Evolutionary conservation across 2,329 filamentous ascomycete species (phyloP).

Genomic region (Teratosphaeria zuluensis): DNA sequence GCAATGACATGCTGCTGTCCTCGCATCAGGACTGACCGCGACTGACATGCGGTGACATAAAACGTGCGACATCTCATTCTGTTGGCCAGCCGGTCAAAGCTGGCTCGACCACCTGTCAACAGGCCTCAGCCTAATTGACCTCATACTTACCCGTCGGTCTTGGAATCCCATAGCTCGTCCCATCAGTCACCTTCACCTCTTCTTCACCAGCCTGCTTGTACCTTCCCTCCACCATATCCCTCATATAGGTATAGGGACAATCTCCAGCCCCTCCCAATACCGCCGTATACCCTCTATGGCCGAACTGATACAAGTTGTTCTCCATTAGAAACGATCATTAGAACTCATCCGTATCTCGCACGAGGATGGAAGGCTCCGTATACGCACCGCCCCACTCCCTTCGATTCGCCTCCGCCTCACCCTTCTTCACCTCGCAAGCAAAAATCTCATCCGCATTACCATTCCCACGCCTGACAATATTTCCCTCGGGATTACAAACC

Average conservation of each 20-base stretch:
- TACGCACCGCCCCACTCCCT: constrained; percentile 17
- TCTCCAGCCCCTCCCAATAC: constrained; percentile 17
- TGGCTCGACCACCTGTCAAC: background rate
- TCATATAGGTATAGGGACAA: constrained; percentile 20
- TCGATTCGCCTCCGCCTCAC: constrained; percentile 13
- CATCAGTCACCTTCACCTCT: constrained; percentile 15
- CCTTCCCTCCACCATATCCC: constrained; percentile 14
- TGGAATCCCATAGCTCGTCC: constrained; percentile 13
- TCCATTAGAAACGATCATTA: background rate
- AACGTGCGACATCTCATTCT: no score
- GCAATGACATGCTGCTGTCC: no score
- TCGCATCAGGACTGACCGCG: no score
- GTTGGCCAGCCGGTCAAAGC: no score
- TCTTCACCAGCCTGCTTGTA: constrained; percentile 16
- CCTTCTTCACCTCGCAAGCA: constrained; percentile 17
- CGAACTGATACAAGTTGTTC: constrained; percentile 16
- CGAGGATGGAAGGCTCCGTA: no score
- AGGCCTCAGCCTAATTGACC: constrained; percentile 2
- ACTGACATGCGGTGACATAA: no score
- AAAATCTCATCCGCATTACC: constrained; percentile 18
- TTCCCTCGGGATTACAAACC: constrained; percentile 18
- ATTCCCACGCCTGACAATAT: constrained; percentile 11
- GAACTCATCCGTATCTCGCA: constrained; percentile 4
- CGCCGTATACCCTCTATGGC: constrained; percentile 16
- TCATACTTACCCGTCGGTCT: constrained; percentile 11